Percentiles rank a stretch among this genome's conserved stretches.
These are phyloP conservation scores for Acanthamoeba rhysodes DNA, from an alignment of 208 protist species.

Conservation along the genomic window DNA sequence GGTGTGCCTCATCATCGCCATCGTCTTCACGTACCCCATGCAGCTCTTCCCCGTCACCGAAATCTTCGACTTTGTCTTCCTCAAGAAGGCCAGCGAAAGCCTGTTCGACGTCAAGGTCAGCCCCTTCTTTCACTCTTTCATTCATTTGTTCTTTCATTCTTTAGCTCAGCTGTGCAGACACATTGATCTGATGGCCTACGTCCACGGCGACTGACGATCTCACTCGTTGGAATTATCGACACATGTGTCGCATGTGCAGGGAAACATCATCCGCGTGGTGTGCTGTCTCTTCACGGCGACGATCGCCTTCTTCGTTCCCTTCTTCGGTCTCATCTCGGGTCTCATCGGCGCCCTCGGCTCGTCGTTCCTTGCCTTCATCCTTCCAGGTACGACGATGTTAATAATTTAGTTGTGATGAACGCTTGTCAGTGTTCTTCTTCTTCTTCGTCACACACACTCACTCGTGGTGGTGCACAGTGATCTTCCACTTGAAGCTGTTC, in stretches of 20 bases:
- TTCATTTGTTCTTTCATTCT: no score
- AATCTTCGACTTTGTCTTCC: conserved; percentile 32
- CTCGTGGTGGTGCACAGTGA: not conserved
- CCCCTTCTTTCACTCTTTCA: not conserved
- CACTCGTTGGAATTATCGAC: no score
- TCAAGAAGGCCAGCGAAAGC: conserved; percentile 2
- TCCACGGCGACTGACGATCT: no score
- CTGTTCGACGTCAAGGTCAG: not conserved
- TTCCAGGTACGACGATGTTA: not conserved
- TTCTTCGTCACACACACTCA: not conserved
- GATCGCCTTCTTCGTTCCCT: conserved; percentile 55
- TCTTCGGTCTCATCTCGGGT: conserved; percentile 52
- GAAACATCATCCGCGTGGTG: conserved; percentile 22
- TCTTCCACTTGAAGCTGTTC: conserved; percentile 38
- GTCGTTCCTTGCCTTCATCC: conserved; percentile 57
- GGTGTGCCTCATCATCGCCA: conserved; percentile 67
- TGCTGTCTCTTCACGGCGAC: conserved; percentile 5
- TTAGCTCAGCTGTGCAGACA: no score
- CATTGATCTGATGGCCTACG: no score
- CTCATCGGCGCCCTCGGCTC: conserved; percentile 50
- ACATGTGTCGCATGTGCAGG: not conserved
- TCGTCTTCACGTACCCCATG: conserved; percentile 69
- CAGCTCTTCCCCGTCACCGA: conserved; percentile 69
- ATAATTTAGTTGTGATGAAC: no score
- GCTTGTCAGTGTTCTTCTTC: not conserved